Evolutionary conservation across 2,329 filamentous ascomycete genomes (phyloP).

Genomic region (Cryphonectria radicalis): DNA sequence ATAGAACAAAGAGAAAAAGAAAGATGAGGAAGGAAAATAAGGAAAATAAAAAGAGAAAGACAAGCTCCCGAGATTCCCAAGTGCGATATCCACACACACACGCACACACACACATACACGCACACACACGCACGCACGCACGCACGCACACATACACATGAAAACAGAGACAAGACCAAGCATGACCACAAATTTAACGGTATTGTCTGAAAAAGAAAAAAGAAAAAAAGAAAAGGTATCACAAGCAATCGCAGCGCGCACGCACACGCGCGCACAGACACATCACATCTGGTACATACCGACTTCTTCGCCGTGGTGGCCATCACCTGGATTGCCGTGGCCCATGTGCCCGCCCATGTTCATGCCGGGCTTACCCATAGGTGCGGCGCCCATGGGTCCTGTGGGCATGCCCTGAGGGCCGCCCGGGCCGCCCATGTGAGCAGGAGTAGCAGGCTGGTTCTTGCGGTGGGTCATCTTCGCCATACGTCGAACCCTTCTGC

Average conservation of each 20-base stretch:
- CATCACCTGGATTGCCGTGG: conserved; percentile 69
- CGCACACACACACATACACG: too few species aligned
- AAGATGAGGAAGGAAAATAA: not conserved
- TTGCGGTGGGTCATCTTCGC: conserved; percentile 94
- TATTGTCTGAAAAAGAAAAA: conserved; percentile 26
- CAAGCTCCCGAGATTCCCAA: conserved; percentile 32
- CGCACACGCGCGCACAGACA: not conserved
- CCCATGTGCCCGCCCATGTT: conserved; percentile 71
- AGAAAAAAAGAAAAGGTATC: conserved; percentile 32
- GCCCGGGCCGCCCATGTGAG: conserved; percentile 59
- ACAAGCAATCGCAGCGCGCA: conserved; percentile 40
- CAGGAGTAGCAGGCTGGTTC: conserved; percentile 62
- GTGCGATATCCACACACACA: conserved; percentile 34
- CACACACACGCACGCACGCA: too few species aligned
- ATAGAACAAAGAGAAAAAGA: conserved; percentile 34
- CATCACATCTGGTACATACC: conserved; percentile 96
- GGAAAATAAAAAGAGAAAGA: conserved; percentile 34
- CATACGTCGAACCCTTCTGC: conserved; percentile 89
- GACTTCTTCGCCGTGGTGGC: conserved; percentile 75
- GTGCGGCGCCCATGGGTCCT: conserved; percentile 53
- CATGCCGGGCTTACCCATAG: conserved; percentile 70
- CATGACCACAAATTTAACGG: conserved; percentile 39
- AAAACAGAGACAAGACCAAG: conserved; percentile 32
- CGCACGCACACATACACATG: conserved; percentile 21
- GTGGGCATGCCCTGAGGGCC: conserved; percentile 68